phyloP scores from a whole-genome alignment of 768 basidiomycete genomes.

The Myochromella boudieri region DNA sequence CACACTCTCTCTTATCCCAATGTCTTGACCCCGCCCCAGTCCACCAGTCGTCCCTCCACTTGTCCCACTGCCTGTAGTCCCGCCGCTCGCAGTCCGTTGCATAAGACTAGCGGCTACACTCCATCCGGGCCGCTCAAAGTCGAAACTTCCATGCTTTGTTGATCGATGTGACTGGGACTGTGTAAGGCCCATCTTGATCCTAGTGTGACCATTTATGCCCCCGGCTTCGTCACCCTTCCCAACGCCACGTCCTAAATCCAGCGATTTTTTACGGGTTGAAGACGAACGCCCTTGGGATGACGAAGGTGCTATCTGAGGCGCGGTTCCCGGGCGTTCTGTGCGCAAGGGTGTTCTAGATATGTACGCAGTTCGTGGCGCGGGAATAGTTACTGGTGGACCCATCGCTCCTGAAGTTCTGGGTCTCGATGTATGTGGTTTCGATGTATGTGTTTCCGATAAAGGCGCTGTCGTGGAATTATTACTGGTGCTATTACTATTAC shows the following conservation, averaged over 20 bases:
- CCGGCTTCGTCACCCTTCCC: constrained; percentile 28
- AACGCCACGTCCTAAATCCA: constrained; percentile 35
- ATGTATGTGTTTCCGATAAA: constrained; percentile 6
- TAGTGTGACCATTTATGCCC: constrained; percentile 21
- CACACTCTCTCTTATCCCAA: constrained; percentile 31
- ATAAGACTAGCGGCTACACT: constrained; percentile 25
- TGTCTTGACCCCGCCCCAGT: constrained; percentile 18
- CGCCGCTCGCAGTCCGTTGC: constrained; percentile 47
- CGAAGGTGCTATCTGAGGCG: constrained; percentile 7
- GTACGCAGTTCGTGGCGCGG: constrained; percentile 29
- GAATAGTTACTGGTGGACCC: constrained; percentile 12
- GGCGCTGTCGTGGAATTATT: constrained; percentile 11
- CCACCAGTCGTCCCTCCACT: constrained; percentile 30
- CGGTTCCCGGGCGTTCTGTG: neutral
- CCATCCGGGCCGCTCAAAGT: constrained; percentile 70
- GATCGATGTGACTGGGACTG: constrained; percentile 27
- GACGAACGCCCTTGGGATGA: constrained; percentile 13
- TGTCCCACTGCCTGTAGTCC: constrained; percentile 30
- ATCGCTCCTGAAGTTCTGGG: constrained; percentile 6
- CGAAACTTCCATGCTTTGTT: constrained; percentile 71
- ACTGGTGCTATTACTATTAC: constrained; percentile 13
- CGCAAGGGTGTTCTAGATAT: constrained; percentile 32
- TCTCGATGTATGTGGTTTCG: constrained; percentile 5
- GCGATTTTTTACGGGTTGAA: constrained; percentile 30
- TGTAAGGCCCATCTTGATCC: constrained; percentile 8